A percentile compares a stretch with the other conserved stretches of the same genome.
Evolutionary conservation across 1,284 basidiomycete species (phyloP).

Genomic region (Ustanciosporium gigantosporum): DNA sequence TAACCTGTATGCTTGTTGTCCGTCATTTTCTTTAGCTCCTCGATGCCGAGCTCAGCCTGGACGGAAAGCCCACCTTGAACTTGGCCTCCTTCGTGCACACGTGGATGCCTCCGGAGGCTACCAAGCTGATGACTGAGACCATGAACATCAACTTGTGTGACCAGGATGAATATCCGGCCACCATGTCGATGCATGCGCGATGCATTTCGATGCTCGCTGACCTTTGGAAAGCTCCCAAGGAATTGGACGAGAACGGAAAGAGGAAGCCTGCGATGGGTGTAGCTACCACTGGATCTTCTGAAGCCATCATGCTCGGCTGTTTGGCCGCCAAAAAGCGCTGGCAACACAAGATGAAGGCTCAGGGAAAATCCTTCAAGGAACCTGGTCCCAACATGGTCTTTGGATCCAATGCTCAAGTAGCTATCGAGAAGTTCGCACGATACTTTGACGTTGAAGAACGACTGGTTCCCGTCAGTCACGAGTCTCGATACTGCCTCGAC

Average conservation of each 20-base stretch:
- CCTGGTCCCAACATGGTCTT: slow-evolving; percentile 73
- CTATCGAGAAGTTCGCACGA: slow-evolving; percentile 69
- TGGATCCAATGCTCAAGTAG: slow-evolving; percentile 77
- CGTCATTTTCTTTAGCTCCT: slow-evolving; percentile 75
- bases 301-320: slow-evolving; percentile 85
- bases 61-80: slow-evolving; percentile 78
- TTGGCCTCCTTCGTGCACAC: slow-evolving; percentile 69
- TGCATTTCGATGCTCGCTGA: slow-evolving; percentile 82
- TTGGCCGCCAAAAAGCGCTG: slow-evolving; percentile 92
- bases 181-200: slow-evolving; percentile 59
- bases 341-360: slow-evolving; percentile 84
- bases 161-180: slow-evolving; percentile 81
- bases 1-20: background rate
- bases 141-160: slow-evolving; percentile 78
- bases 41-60: slow-evolving; percentile 70
- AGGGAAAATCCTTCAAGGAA: slow-evolving; percentile 65
- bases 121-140: slow-evolving; percentile 64
- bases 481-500: slow-evolving; percentile 72
- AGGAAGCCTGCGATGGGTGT: slow-evolving; percentile 64
- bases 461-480: slow-evolving; percentile 48
- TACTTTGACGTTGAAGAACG: slow-evolving; percentile 82
- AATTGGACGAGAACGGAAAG: slow-evolving; percentile 33
- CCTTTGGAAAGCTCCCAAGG: slow-evolving; percentile 76
- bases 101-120: slow-evolving; percentile 66
- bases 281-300: slow-evolving; percentile 90